Evolutionary conservation across 306 rosid species (phyloP), one percentile per base, ranked within the genome.

Genomic region (Lathyrus oleraceus): DNA sequence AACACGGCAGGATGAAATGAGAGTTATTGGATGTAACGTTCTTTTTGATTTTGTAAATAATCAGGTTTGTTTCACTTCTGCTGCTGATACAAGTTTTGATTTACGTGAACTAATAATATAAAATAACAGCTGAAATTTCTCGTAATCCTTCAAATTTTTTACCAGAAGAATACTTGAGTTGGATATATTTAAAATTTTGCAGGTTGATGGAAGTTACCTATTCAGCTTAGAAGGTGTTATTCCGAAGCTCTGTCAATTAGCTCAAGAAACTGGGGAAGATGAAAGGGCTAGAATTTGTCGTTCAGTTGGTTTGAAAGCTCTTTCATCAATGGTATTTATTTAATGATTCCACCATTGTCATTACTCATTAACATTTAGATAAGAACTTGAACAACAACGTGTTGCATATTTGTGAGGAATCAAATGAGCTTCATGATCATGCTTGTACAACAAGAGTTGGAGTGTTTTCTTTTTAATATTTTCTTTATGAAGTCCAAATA

Each of bases 41-140:
- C 86, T 95, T 69, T 91, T 87, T 83, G 89, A 86, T 84, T 91
- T 95, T 82, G 85, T 91, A 77, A 95, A 87, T 83, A 89, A 81
- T 74, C 99, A 91, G 99, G 99, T 91, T 52, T 10, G 89, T 79
- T 49, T 48, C 27, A 25, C 15, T 11, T 47, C 68, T 51, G 38
- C 61, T 51, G 43, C 23, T 12, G 20, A 61, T 65, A 39, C 42
- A 53, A 48, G 38, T 48, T 71, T 51, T 32, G 13, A 70, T 32
- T 54, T 65, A 38, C 65, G 21, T 20, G 56, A 25, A 56, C 19
- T 71, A 13, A 63, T 17, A 73, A 30, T 62, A 51, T 58, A 52
- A 65, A 69, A 53, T 42, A 63, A n/a, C 39, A 28, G 1, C 19
- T 30, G n/a, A 61, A 10, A 27, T 73, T 72, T 73, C 43, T 67